phyloP scores from a whole-genome alignment of 73 alveolate genomes.

The Tetrahymena thermophila region DNA sequence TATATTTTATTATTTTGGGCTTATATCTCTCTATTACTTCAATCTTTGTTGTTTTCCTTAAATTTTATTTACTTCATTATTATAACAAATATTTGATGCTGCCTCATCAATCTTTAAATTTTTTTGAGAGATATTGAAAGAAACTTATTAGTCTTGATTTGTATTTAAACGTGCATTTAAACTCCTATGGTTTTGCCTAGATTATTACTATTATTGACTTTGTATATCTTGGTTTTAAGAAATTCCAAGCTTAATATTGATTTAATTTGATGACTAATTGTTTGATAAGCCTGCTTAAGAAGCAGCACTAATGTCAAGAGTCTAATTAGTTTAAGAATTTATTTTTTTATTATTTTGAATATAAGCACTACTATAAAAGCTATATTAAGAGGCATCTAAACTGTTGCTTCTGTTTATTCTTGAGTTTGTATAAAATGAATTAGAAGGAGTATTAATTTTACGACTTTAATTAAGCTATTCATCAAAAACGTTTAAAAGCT shows the following conservation, averaged over 20 bases:
- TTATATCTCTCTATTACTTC: not conserved
- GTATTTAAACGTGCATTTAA: not conserved
- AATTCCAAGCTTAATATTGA: not conserved
- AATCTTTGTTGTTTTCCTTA: not conserved
- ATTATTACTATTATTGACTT: not conserved
- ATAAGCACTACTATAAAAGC: not conserved
- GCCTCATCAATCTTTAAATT: not conserved
- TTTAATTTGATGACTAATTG: not conserved
- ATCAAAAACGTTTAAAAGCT: not conserved
- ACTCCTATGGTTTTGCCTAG: not conserved
- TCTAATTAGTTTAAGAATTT: not conserved
- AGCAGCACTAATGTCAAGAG: not conserved
- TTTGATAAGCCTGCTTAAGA: not conserved
- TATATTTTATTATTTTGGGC: not conserved
- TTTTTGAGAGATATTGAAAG: not conserved
- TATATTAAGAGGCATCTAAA: not conserved
- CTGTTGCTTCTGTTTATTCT: not conserved
- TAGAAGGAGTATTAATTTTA: not conserved
- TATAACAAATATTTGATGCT: not conserved
- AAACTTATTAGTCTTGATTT: not conserved
- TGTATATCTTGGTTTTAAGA: not conserved
- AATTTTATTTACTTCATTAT: not conserved
- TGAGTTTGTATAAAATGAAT: not conserved
- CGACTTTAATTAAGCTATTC: not conserved
- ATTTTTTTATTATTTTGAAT: not conserved